Percentiles rank a stretch among this genome's conserved stretches.
Conservation (phyloP, 768 basidiomycete species). For the Hericium erinaceus region DNA sequence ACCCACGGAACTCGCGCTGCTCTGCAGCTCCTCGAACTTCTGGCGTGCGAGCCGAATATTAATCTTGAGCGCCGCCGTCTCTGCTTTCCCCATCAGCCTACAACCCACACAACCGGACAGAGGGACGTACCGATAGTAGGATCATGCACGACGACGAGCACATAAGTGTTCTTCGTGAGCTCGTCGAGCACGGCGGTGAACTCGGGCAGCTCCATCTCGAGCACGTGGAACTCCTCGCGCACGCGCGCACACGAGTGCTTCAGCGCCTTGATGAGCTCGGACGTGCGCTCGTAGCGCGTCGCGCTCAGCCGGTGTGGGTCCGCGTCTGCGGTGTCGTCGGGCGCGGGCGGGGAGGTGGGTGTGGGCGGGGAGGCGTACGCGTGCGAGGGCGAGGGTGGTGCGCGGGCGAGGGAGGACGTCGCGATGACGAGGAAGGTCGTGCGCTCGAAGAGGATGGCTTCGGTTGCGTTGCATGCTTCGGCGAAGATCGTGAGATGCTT, state of each 20-base stretch:
- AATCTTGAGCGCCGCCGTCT: constrained; percentile 79
- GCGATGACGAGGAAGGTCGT: constrained; percentile 98
- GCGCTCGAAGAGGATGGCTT: constrained; percentile 93
- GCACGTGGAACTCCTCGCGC: constrained; percentile 74
- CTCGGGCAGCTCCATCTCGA: constrained; percentile 79
- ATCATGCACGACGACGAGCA: constrained; percentile 83
- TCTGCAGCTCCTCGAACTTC: constrained; percentile 88
- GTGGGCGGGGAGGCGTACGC: background rate
- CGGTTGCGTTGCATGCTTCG: constrained; percentile 79
- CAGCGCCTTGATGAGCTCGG: constrained; percentile 93
- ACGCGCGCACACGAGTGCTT: constrained; percentile 84
- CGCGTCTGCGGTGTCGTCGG: constrained; percentile 15
- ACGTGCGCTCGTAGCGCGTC: constrained; percentile 78
- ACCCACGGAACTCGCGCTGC: constrained; percentile 31
- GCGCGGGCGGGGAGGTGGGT: background rate
- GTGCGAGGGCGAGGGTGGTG: constrained; percentile 24
- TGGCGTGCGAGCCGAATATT: constrained; percentile 80
- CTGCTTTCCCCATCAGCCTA: constrained; percentile 30
- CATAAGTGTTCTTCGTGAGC: constrained; percentile 88
- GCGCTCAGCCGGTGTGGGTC: constrained; percentile 44
- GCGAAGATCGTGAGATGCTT: constrained; percentile 84
- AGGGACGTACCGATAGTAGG: constrained; percentile 63
- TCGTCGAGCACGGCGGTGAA: constrained; percentile 89
- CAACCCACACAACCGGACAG: background rate
- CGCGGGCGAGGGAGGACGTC: constrained; percentile 50